Base-by-base conservation (phyloP, 176 grass and related monocot genomes). In the Alloteropsis semialata region DNA sequence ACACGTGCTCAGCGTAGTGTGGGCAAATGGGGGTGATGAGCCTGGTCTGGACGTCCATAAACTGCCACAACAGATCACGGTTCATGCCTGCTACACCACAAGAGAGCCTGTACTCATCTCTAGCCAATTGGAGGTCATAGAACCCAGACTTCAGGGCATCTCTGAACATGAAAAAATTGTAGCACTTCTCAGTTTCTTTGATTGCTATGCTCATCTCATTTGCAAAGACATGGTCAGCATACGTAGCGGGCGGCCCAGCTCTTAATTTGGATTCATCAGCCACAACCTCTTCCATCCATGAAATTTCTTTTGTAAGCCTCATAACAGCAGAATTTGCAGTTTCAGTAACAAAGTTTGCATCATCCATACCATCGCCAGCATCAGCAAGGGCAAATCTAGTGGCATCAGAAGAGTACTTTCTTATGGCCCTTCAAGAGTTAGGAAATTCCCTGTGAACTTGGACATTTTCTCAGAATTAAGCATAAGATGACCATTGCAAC, bases 401-500 rank as follows among this genome's bases (percentile, higher is more conserved):
- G 70, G 91, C 94, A 82, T 94, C 91, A 42, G 91, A 89, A 50
- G 90, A 92, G 61, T 82, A 93, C 64, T 89, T 72, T 80, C 87
- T 32, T 63, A 92, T 91, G 30, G 90, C 90, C 67, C 91, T 53
- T 44, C 38, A 61, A 96, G 88, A 21, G 93, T 96, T 41, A 70
- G 69, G 77, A 96, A 96, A 68, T 96, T 96, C 58, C 93, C 93
- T 13, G 90, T 96, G 5, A 90, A 93, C 71, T 96, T 96, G n/a
- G 90, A 96, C 93, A 96, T 96, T 50, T 92, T 96, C 59, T 92
- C 86, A 65, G 93, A 96, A 80, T 96, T 96, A 30, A 96, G 90
- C 90, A 93, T 96, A 55, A 96, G 89, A 62, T 96, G 93, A 6
- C 93, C 93, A 61, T 96, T 96, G 86, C 90, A 92, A 12, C 90